These are phyloP conservation scores for Truncatella angustata DNA, from an alignment of 2,329 filamentous ascomycete species.

Conservation along the genomic window DNA sequence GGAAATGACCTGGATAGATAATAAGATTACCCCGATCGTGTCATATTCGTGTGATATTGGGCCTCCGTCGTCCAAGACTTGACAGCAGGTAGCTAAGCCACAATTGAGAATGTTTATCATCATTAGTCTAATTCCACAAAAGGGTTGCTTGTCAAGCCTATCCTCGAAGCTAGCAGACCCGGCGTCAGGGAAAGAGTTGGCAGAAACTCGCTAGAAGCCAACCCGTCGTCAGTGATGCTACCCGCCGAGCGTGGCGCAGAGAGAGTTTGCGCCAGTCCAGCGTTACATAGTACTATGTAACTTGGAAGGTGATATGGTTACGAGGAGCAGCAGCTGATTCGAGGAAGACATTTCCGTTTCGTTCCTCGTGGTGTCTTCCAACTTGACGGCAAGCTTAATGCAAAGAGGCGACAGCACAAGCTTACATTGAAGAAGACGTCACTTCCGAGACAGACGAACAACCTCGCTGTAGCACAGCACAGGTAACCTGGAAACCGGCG, in stretches of 20 bases:
- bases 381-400: no score
- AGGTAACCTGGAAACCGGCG: no score
- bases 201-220: background rate
- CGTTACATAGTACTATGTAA: no score
- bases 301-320: no score
- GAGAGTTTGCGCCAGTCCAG: background rate
- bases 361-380: no score
- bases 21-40: background rate
- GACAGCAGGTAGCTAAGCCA: slow-evolving; percentile 2
- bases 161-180: background rate
- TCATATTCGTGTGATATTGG: slow-evolving; percentile 2
- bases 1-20: no score
- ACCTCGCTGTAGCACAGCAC: no score
- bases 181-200: background rate
- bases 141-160: background rate
- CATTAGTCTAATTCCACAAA: background rate
- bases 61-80: no score
- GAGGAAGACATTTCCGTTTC: no score
- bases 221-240: background rate
- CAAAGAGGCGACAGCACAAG: no score
- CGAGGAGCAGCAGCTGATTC: slow-evolving; percentile 5
- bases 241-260: slow-evolving; percentile 5
- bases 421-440: no score
- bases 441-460: no score
- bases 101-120: background rate